phyloP scores from a whole-genome alignment of 2,329 filamentous ascomycete species.

The Fusarium setosum region DNA sequence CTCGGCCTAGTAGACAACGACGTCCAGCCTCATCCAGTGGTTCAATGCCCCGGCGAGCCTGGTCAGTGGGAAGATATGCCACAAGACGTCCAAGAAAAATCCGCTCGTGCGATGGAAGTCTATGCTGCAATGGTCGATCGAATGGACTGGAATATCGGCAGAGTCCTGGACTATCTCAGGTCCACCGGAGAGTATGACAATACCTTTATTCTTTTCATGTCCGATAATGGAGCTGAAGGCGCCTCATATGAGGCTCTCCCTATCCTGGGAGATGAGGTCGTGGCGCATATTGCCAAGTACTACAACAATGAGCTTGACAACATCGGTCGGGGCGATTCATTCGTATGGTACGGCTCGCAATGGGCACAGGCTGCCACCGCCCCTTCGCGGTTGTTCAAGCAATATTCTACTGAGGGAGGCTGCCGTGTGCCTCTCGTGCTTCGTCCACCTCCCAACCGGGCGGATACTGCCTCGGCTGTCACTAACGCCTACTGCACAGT shows the following conservation, averaged over 20 bases:
- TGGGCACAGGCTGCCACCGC: slow-evolving; percentile 60
- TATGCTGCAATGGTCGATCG: slow-evolving; percentile 68
- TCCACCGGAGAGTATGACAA: neutral
- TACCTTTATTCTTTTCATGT: slow-evolving; percentile 12
- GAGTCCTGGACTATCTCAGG: slow-evolving; percentile 56
- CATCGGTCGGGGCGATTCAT: slow-evolving; percentile 65
- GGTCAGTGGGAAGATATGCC: slow-evolving; percentile 43
- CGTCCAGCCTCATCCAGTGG: slow-evolving; percentile 62
- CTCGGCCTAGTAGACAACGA: slow-evolving; percentile 65
- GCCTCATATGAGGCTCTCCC: slow-evolving; percentile 68
- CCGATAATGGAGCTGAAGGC: slow-evolving; percentile 71
- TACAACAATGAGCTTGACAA: slow-evolving; percentile 64
- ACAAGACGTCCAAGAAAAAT: slow-evolving; percentile 10
- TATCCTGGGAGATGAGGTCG: slow-evolving; percentile 64
- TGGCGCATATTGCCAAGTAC: slow-evolving; percentile 65
- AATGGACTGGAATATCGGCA: slow-evolving; percentile 64
- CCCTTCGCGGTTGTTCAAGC: slow-evolving; percentile 50
- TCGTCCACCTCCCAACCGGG: slow-evolving; percentile 32
- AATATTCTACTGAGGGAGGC: slow-evolving; percentile 59
- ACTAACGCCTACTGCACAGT: slow-evolving; percentile 59
- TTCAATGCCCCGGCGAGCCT: slow-evolving; percentile 56
- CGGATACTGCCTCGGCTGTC: slow-evolving; percentile 39
- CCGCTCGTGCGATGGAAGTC: slow-evolving; percentile 51
- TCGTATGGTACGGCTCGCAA: slow-evolving; percentile 69
- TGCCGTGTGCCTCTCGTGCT: slow-evolving; percentile 63